Evolutionary conservation across 2,329 filamentous ascomycete genomes (phyloP).

Genomic region (Pseudopithomyces maydicus): DNA sequence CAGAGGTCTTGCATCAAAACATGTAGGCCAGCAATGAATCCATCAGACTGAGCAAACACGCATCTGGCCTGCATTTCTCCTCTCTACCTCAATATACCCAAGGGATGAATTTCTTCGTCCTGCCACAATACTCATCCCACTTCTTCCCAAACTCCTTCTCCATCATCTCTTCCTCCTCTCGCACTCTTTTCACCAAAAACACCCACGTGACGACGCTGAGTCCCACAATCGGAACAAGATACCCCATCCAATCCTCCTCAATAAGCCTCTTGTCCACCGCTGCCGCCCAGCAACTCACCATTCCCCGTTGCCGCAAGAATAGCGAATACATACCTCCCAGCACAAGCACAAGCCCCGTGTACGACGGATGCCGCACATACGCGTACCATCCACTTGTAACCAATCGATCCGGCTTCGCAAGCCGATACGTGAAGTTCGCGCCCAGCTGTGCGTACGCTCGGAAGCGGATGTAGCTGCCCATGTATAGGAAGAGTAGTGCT

Average conservation of each 20-base stretch:
- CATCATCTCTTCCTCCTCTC: conserved; percentile 54
- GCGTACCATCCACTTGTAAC: conserved; percentile 55
- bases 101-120: conserved; percentile 58
- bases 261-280: conserved; percentile 44
- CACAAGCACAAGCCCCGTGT: conserved; percentile 51
- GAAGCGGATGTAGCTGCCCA: conserved; percentile 33
- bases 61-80: background rate
- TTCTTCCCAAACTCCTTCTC: conserved; percentile 51
- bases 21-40: background rate
- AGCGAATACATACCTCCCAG: conserved; percentile 21
- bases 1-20: background rate
- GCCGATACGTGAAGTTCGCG: conserved; percentile 59
- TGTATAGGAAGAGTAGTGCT: conserved; percentile 5
- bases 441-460: conserved; percentile 54
- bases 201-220: conserved; percentile 6
- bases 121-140: conserved; percentile 56
- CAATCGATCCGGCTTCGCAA: conserved; percentile 53
- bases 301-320: conserved; percentile 10
- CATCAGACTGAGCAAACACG: background rate
- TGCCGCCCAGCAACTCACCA: conserved; percentile 30
- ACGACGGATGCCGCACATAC: conserved; percentile 60
- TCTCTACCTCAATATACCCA: conserved; percentile 4
- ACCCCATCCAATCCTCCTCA: conserved; percentile 44
- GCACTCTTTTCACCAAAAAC: conserved; percentile 15
- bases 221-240: conserved; percentile 4